These are phyloP conservation scores for Linanthus parryae DNA, from an alignment of 148 eudicot genomes.

Conservation along the genomic window DNA sequence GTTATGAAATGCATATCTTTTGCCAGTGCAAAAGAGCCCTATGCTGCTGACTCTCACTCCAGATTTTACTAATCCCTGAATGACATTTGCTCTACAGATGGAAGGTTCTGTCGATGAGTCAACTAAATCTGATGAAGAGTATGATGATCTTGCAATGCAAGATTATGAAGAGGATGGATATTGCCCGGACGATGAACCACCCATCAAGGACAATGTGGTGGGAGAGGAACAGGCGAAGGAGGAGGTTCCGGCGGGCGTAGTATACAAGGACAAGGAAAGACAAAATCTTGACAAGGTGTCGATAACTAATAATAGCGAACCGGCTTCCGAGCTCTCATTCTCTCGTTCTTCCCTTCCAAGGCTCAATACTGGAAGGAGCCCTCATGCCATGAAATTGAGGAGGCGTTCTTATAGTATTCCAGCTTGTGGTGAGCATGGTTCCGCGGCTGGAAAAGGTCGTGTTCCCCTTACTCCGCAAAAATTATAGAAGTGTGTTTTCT, in stretches of 20 bases:
- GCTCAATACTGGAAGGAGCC: background rate
- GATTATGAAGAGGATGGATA: slow-evolving; percentile 59
- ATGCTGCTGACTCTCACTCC: too few relatives aligned
- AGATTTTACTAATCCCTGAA: background rate
- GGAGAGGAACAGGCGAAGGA: slow-evolving; percentile 17
- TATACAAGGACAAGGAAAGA: slow-evolving; percentile 26
- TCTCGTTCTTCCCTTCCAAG: background rate
- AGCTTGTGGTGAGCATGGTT: background rate
- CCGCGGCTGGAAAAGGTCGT: background rate
- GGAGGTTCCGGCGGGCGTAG: slow-evolving; percentile 15
- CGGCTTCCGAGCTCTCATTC: background rate
- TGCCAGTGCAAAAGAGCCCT: too few relatives aligned
- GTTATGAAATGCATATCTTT: background rate
- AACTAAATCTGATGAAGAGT: slow-evolving; percentile 85
- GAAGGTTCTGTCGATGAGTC: slow-evolving; percentile 98
- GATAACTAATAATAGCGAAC: slow-evolving; percentile 32
- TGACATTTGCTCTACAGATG: slow-evolving; percentile 31
- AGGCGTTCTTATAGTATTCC: background rate
- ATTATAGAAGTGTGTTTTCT: too few relatives aligned
- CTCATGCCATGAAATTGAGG: background rate
- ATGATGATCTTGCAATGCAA: slow-evolving; percentile 81
- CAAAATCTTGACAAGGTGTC: slow-evolving; percentile 35
- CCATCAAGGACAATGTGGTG: slow-evolving; percentile 10
- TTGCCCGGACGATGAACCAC: slow-evolving; percentile 32
- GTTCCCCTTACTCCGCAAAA: too few relatives aligned